Evolutionary conservation across 768 basidiomycete genomes (phyloP), one percentile per base, ranked within the genome.

Genomic region (Boletus subparvulus): DNA sequence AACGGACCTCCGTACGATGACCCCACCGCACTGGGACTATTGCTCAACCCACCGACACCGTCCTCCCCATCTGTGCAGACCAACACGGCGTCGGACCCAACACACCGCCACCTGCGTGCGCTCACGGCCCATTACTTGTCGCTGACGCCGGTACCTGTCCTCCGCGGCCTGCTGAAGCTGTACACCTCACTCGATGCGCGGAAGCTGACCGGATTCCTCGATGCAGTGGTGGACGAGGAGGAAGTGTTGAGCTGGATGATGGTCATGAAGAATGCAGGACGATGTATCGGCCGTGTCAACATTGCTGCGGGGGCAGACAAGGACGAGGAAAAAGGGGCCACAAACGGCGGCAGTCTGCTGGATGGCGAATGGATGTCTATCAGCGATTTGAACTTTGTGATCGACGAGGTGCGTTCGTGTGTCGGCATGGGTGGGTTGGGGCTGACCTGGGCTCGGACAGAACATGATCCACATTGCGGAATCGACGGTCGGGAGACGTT

Each of bases 381-480:
- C 46, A 94, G 92, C 73, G 96, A 98, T 74, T 73, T 98, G 66
- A 95, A 96, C 73, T 99, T 98, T 67, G 88, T 90, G 54, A 95
- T 98, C 64, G 87, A 94, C 59, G 90, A 94, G 78, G 95, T 94
- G 62, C 65, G 85, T 75, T 24, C 3, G 11, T 24, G 19, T 19
- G 14, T 21, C 11, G 41, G 17, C 11, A 2, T 19, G 36, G 21
- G 19, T 36, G 44, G 42, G 13, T 14, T 19, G 48, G 50, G 33
- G 24, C 28, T 57, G 47, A 55, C 30, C 12, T 35, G 26, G 17
- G 30, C 28, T 30, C 40, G 37, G 39, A 24, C 63, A 98, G 95
- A 92, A 94, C 70, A 95, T 95, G 90, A 90, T 98, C 9, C 92
- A 96, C 64, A 94, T 98, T 60, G 88, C 92, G 4, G 95, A 98